Conservation (phyloP, 176 grass and related monocot genomes). For the Elymus sibiricus region DNA sequence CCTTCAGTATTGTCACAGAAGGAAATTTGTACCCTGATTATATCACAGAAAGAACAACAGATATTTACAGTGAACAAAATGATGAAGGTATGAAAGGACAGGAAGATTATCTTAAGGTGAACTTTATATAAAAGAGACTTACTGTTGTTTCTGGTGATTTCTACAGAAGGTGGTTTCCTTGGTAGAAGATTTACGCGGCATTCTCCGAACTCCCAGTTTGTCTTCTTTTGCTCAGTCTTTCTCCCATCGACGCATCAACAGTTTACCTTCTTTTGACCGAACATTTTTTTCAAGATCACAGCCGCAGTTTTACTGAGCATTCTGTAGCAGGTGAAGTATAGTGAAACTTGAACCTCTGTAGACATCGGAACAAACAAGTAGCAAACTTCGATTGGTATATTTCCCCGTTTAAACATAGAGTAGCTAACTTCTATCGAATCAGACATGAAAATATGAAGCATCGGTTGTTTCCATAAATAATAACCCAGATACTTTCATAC, state of each 20-base stretch:
- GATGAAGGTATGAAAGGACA: conserved; percentile 26
- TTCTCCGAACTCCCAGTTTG: conserved; percentile 33
- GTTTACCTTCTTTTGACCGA: conserved; percentile 41
- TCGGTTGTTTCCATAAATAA: background rate
- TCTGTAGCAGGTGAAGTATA: conserved; percentile 37
- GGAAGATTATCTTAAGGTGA: background rate
- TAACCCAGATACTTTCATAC: too few relatives aligned
- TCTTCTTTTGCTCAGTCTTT: conserved; percentile 15
- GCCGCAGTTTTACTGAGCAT: conserved; percentile 17
- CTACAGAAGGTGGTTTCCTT: conserved; percentile 23
- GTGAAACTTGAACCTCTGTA: background rate
- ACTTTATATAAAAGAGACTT: background rate
- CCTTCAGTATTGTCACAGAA: conserved; percentile 21
- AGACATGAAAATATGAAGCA: background rate
- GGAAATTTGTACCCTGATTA: conserved; percentile 27
- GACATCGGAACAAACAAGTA: background rate
- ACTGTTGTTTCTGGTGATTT: background rate
- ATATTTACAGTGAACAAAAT: conserved; percentile 20
- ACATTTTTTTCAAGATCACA: conserved; percentile 33
- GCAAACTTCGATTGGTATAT: background rate
- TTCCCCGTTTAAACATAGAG: background rate
- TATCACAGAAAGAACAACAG: conserved; percentile 24
- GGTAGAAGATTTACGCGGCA: conserved; percentile 23
- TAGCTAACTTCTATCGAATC: background rate
- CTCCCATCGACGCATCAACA: conserved; percentile 34